These are phyloP conservation scores for Chlorociboria aeruginascens DNA, from an alignment of 495 filamentous ascomycete species.

Conservation along the genomic window DNA sequence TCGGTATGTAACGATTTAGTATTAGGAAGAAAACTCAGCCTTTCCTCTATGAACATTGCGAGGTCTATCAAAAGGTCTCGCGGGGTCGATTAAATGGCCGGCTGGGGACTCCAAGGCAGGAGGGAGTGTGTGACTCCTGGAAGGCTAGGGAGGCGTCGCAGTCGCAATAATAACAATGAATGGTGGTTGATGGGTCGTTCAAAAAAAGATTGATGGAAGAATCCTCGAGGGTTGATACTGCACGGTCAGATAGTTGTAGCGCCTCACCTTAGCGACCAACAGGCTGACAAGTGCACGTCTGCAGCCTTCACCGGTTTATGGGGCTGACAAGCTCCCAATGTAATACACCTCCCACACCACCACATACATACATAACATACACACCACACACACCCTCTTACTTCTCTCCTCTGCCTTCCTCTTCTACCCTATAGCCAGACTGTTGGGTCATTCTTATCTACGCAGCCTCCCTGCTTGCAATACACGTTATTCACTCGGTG, in stretches of 20 bases:
- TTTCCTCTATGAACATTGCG: conserved; percentile 5
- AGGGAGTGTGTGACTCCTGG: neutral
- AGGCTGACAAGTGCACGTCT: neutral
- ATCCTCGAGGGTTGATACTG: neutral
- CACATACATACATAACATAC: no score
- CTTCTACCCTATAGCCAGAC: no score
- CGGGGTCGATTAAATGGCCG: conserved; percentile 12
- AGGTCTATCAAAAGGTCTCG: conserved; percentile 10
- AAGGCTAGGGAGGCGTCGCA: neutral
- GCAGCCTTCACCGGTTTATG: no score
- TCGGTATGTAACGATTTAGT: conserved; percentile 10
- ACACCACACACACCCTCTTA: no score
- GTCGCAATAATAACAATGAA: neutral
- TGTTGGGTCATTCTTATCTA: no score
- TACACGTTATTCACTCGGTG: no score
- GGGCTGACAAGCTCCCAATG: no score
- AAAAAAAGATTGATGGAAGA: neutral
- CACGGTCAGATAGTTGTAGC: neutral
- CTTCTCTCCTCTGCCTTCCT: no score
- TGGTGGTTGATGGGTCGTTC: neutral
- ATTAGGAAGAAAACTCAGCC: conserved; percentile 12
- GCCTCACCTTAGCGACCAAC: neutral
- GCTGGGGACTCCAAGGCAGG: conserved; percentile 19
- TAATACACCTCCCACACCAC: no score
- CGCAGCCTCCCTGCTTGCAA: no score